A percentile compares a stretch with the other conserved stretches of the same genome.
Evolutionary conservation across 2,329 filamentous ascomycete genomes (phyloP).

Genomic region (Aspergillus ustus): DNA sequence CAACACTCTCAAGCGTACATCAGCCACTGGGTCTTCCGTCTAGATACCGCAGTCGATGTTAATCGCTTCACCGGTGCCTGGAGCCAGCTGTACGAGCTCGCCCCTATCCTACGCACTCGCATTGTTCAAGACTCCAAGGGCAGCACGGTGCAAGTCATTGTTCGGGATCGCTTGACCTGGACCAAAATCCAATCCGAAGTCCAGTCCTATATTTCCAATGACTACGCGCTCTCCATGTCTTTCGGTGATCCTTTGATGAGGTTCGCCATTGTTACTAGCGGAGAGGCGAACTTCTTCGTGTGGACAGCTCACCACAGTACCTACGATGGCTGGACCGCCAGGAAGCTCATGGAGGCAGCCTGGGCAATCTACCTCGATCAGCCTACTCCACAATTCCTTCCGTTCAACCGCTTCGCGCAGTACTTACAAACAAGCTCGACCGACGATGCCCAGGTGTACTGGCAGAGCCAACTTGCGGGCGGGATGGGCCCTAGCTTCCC

Average conservation of each 20-base stretch:
- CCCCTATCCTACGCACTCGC: conserved; percentile 49
- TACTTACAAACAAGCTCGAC: conserved; percentile 1
- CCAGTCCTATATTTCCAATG: conserved; percentile 38
- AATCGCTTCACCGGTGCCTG: conserved; percentile 42
- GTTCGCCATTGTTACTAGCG: conserved; percentile 1
- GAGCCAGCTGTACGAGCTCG: conserved; percentile 38
- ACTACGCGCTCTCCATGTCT: conserved; percentile 30
- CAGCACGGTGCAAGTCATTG: conserved; percentile 34
- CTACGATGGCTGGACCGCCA: conserved; percentile 10
- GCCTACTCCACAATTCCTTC: not conserved
- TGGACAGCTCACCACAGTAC: conserved; percentile 5
- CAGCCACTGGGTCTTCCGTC: conserved; percentile 40
- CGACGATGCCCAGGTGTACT: not conserved
- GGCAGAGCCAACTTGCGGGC: not conserved
- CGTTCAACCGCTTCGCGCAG: conserved; percentile 1
- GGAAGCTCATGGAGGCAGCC: conserved; percentile 10
- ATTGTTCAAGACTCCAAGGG: conserved; percentile 28
- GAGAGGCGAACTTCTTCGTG: conserved; percentile 1
- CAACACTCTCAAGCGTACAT: conserved; percentile 46
- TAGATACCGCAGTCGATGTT: conserved; percentile 26
- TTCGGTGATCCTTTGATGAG: conserved; percentile 21
- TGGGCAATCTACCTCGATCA: not conserved
- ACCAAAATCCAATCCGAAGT: not conserved
- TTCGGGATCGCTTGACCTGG: conserved; percentile 30
- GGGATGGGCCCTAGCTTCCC: conserved; percentile 14